A percentile compares a stretch with the other conserved stretches of the same genome.
Evolutionary conservation across 495 filamentous ascomycete genomes (phyloP).

Genomic region (Trypethelium eluteriae): DNA sequence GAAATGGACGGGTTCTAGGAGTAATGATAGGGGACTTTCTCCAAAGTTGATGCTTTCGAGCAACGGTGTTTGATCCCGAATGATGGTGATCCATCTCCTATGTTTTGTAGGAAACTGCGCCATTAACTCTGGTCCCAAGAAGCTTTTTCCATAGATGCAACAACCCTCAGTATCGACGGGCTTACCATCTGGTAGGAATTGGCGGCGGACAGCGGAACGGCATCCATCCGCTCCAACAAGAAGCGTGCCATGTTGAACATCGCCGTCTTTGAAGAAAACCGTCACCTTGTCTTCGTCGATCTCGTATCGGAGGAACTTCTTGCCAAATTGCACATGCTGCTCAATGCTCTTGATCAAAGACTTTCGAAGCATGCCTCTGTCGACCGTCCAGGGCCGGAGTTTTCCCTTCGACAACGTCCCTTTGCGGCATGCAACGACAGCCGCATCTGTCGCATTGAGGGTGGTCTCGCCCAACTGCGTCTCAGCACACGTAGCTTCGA

Average conservation of each 20-base stretch:
- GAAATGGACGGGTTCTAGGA: constrained; percentile 37
- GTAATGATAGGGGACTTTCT: constrained; percentile 30
- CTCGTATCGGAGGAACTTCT: constrained; percentile 2
- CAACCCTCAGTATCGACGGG: constrained; percentile 41
- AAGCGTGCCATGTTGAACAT: constrained; percentile 32
- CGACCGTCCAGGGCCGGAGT: neutral
- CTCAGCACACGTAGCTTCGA: constrained; percentile 25
- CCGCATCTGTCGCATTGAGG: neutral
- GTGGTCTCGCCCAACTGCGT: constrained; percentile 7
- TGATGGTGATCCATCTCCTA: constrained; percentile 30
- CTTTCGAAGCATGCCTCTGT: constrained; percentile 1
- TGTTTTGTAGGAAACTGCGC: constrained; percentile 16
- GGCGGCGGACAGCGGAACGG: constrained; percentile 37
- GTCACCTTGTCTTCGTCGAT: neutral
- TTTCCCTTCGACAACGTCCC: neutral
- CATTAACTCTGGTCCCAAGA: neutral
- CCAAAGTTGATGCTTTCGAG: constrained; percentile 21
- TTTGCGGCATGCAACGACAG: neutral
- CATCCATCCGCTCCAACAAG: constrained; percentile 46
- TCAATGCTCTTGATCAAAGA: constrained; percentile 7
- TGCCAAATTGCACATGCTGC: constrained; percentile 4
- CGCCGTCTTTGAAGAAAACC: constrained; percentile 40
- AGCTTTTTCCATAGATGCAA: constrained; percentile 19
- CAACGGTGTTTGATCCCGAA: constrained; percentile 27
- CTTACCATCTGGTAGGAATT: constrained; percentile 39